Evolutionary conservation across 176 grass and related monocot genomes (phyloP).

Genomic region (Thinopyrum elongatum): DNA sequence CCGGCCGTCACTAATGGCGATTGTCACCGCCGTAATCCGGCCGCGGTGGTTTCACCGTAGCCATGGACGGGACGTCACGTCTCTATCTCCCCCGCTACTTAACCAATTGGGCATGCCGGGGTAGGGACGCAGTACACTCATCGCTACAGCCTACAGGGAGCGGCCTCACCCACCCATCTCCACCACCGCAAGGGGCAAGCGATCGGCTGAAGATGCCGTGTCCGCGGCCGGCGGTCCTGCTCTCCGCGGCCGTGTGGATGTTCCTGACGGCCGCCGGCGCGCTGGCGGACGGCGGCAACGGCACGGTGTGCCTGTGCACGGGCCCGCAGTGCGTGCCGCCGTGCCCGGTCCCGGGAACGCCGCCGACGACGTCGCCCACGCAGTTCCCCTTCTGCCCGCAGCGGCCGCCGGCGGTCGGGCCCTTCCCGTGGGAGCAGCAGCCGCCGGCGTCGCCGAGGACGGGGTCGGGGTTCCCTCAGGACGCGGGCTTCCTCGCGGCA

Average conservation of each 20-base stretch:
- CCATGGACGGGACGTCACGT: not conserved
- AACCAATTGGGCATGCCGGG: not conserved
- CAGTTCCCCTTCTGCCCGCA: conserved; percentile 48
- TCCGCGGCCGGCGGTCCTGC: too few species aligned
- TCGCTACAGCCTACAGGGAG: not conserved
- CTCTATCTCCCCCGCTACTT: not conserved
- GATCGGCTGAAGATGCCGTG: not conserved
- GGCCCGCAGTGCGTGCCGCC: not conserved
- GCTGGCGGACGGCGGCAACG: not conserved
- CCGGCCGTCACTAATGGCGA: too few species aligned
- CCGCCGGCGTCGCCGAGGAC: not conserved
- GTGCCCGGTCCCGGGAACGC: not conserved
- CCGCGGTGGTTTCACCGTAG: not conserved
- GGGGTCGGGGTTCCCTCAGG: conserved; percentile 30
- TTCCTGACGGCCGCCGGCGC: too few species aligned
- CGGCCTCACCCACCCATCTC: not conserved
- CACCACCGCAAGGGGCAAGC: not conserved
- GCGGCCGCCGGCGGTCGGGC: conserved; percentile 1
- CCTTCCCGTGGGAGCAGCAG: conserved; percentile 41
- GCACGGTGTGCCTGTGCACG: not conserved
- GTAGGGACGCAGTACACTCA: not conserved
- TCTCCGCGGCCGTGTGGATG: not conserved
- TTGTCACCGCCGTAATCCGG: not conserved
- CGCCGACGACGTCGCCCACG: not conserved
- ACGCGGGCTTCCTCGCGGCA: conserved; percentile 42